phyloP scores from a whole-genome alignment of 163 green algal species.

The Dunaliella salina region DNA sequence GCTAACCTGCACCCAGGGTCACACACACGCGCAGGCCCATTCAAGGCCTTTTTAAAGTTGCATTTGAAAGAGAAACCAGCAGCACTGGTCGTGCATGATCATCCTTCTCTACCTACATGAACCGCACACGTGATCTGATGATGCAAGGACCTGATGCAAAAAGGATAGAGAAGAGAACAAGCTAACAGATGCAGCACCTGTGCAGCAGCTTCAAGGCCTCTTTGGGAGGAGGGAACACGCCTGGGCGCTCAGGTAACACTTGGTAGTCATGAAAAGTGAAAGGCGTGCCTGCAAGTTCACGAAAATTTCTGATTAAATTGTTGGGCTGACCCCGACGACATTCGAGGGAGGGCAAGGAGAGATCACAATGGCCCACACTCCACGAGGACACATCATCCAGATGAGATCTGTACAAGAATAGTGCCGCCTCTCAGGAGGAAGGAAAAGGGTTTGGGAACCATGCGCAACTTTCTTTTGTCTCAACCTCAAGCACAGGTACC shows the following conservation, averaged over 20 bases:
- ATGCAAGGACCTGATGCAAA: neutral
- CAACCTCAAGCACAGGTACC: neutral
- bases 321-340: too few species aligned
- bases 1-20: neutral
- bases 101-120: neutral
- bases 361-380: neutral
- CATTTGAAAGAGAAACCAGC: too few species aligned
- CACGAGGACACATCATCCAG: neutral
- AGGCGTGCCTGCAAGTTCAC: neutral
- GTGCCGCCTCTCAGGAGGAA: neutral
- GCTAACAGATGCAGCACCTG: neutral
- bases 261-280: slow-evolving; percentile 15
- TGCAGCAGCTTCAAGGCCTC: slow-evolving; percentile 39
- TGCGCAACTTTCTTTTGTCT: neutral
- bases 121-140: neutral
- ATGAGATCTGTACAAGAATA: neutral
- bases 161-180: neutral
- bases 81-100: too few species aligned
- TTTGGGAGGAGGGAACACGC: slow-evolving; percentile 15
- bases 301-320: too few species aligned
- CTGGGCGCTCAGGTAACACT: slow-evolving; percentile 3
- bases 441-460: neutral
- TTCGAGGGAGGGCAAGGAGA: neutral
- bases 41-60: too few species aligned
- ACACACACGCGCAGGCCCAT: neutral